A percentile compares a stretch with the other conserved stretches of the same genome.
These are phyloP conservation scores for Geotrichum klebahnii DNA, from an alignment of 1,139 yeast species.

Conservation along the genomic window DNA sequence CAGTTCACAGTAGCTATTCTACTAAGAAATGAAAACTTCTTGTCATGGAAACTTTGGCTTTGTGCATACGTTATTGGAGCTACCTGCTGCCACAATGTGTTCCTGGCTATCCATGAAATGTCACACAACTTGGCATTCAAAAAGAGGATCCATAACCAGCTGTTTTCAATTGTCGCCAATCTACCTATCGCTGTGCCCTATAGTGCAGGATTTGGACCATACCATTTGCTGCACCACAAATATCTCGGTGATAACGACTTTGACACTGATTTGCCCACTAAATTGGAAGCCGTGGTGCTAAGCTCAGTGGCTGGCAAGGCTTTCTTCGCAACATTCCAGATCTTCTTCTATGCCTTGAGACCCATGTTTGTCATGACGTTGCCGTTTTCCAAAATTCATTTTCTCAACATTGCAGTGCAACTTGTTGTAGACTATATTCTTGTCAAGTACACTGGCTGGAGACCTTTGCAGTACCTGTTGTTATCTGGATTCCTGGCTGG, in stretches of 20 bases:
- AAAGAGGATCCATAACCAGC: constrained; percentile 68
- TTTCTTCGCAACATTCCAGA: constrained; percentile 85
- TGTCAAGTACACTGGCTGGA: constrained; percentile 58
- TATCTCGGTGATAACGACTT: constrained; percentile 79
- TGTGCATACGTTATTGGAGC: constrained; percentile 80
- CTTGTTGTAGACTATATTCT: constrained; percentile 54
- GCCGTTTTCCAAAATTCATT: constrained; percentile 69
- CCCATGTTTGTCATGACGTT: constrained; percentile 82
- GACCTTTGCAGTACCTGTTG: constrained; percentile 61
- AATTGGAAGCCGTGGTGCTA: constrained; percentile 65
- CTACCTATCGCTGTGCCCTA: constrained; percentile 88
- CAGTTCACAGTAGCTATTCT: constrained; percentile 63
- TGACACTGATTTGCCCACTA: constrained; percentile 86
- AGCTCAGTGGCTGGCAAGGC: constrained; percentile 81
- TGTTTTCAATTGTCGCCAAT: constrained; percentile 73
- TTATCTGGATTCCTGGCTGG: constrained; percentile 85
- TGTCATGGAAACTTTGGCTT: constrained; percentile 53
- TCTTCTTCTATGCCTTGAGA: constrained; percentile 80
- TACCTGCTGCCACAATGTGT: constrained; percentile 76
- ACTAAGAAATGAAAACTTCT: constrained; percentile 54
- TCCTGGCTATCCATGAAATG: constrained; percentile 83
- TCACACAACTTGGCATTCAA: constrained; percentile 84
- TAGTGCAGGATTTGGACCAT: constrained; percentile 86
- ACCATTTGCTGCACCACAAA: constrained; percentile 87
- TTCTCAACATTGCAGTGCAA: constrained; percentile 63